These are phyloP conservation scores for Talaromyces sp. DNA, from an alignment of 2,329 filamentous ascomycete genomes.

Conservation along the genomic window DNA sequence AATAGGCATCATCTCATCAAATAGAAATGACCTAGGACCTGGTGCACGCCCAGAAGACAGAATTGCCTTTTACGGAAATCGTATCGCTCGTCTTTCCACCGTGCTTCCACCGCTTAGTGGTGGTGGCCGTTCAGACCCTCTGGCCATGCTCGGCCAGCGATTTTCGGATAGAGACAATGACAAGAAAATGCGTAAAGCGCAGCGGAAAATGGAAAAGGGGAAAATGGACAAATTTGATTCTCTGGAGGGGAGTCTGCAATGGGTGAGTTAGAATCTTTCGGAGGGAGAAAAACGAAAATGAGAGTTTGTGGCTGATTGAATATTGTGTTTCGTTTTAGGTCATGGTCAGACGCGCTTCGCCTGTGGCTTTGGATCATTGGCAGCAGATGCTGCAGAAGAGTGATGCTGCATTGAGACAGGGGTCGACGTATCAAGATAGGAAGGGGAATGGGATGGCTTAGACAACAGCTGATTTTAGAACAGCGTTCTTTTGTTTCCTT, in stretches of 20 bases:
- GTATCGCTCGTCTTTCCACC: background rate
- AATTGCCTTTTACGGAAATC: constrained; percentile 1
- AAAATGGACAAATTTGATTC: background rate
- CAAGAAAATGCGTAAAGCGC: background rate
- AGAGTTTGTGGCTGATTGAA: background rate
- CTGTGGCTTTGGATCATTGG: background rate
- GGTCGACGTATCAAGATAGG: background rate
- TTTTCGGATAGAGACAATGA: background rate
- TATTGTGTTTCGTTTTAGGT: background rate
- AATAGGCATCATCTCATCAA: background rate
- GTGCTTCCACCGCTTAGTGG: background rate
- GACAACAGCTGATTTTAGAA: too few relatives aligned
- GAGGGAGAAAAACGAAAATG: background rate
- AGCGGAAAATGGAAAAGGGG: background rate
- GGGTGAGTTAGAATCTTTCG: background rate
- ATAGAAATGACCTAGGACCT: background rate
- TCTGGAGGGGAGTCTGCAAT: background rate
- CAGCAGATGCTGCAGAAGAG: constrained; percentile 1
- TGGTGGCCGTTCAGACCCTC: background rate
- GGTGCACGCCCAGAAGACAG: constrained; percentile 1
- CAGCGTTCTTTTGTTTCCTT: too few relatives aligned
- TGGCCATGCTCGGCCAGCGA: background rate
- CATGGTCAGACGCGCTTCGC: constrained; percentile 1
- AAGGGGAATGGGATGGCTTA: background rate
- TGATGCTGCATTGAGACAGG: background rate